Conservation (phyloP, 192 early-diverging fungal genomes). For the Coemansia sp. region DNA sequence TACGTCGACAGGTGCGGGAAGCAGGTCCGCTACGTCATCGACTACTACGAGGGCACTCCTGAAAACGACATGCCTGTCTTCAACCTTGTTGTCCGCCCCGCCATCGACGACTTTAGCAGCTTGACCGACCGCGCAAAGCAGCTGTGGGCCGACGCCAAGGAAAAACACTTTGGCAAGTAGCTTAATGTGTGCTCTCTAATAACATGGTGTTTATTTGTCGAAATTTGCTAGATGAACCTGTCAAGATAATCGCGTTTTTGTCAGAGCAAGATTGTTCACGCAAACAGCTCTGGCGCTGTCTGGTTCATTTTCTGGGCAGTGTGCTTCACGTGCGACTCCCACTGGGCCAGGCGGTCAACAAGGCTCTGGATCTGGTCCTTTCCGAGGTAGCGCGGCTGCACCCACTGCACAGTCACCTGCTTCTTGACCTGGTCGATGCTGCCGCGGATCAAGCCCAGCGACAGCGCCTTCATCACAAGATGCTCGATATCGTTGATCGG, state of each 20-base stretch:
- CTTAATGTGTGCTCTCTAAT: neutral
- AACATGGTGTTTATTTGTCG: conserved; percentile 13
- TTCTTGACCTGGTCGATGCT: conserved; percentile 94
- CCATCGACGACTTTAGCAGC: conserved; percentile 74
- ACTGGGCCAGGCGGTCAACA: conserved; percentile 76
- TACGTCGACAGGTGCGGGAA: conserved; percentile 85
- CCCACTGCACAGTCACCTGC: conserved; percentile 90
- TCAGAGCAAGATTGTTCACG: conserved; percentile 3
- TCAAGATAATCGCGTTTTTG: neutral
- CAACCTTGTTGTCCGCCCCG: conserved; percentile 91
- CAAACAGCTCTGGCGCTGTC: conserved; percentile 49
- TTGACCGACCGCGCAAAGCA: conserved; percentile 65
- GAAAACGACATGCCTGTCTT: conserved; percentile 80
- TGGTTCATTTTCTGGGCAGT: conserved; percentile 47
- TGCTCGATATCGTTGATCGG: conserved; percentile 77
- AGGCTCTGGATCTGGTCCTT: conserved; percentile 84
- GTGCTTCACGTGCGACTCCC: conserved; percentile 77
- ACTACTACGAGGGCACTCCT: conserved; percentile 84
- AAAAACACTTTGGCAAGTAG: conserved; percentile 26
- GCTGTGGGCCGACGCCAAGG: conserved; percentile 52
- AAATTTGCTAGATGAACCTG: neutral
- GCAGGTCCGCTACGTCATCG: conserved; percentile 93
- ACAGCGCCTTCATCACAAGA: conserved; percentile 96
- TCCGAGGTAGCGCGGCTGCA: conserved; percentile 95
- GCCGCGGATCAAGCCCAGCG: conserved; percentile 87